Base-by-base conservation (phyloP, 2,329 filamentous ascomycete species). In the Trichophyton benhamiae region DNA sequence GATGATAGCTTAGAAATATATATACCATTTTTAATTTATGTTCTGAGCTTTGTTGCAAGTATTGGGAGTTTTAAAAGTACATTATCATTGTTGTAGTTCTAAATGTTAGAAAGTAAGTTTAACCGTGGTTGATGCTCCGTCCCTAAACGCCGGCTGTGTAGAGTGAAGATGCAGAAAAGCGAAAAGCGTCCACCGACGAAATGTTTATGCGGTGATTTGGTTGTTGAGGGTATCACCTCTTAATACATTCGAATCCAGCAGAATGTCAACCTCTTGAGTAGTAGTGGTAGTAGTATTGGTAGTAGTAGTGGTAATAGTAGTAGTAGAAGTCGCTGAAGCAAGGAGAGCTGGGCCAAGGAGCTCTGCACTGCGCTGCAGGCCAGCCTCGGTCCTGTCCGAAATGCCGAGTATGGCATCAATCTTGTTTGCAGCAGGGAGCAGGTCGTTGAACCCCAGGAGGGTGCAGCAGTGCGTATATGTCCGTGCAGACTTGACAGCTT, bases 401-500 rank as follows among this genome's bases (percentile, higher is more conserved):
- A 49, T 62, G 22, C 81, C 83, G 13, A 89, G 75, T 36, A 79
- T 77, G 60, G 79, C 72, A 69, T 96, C 91, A 3, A 86, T 78
- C 5, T 83, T 81, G 52, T 78, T 78, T 0, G 91, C 91, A 63
- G 78, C 74, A 36, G 83, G 81, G 20, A 84, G 68, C 52, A 95
- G 73, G 62, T 86, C 80, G 1, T 84, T 79, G 41, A 89, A 79
- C 0, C 80, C 83, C 33, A 97, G 74, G 0, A 80, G 76, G 61
- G 84, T 78, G 69, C 90, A 87, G 1, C 86, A 73, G 59, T 88
- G 84, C 7, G 75, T 76, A 69, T 96, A 96, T 67, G 82, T 87
- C 75, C 87, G 91, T 63, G 82, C 81, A 55, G 77, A 74, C 64
- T 83, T 84, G 66, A 94, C 79, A 2, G 78, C 73, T 62, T 80